Base-by-base conservation (phyloP, 768 basidiomycete species). In the Phaeotremella skinneri region DNA sequence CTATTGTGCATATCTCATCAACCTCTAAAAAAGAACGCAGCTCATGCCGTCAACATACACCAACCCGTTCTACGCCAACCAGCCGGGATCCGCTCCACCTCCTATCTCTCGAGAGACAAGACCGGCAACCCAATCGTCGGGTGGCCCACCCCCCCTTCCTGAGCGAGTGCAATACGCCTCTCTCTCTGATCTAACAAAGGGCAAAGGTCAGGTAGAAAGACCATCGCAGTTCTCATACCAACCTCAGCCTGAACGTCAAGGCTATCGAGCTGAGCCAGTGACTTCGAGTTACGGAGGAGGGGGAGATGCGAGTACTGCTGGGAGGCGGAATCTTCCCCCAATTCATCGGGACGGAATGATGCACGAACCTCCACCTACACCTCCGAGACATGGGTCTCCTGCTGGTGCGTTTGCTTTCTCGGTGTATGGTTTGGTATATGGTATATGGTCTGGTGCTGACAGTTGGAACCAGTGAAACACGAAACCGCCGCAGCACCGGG, bases 271-370 rank as follows among this genome's bases (percentile, higher is more conserved):
- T 25, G 11, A n/a, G n/a, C n/a, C n/a, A n/a, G n/a, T n/a, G n/a
- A n/a, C n/a, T n/a, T n/a, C n/a, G n/a, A n/a, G n/a, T n/a, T n/a
- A n/a, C n/a, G n/a, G n/a, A n/a, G n/a, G n/a, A n/a, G n/a, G n/a
- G n/a, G n/a, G 21, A 7, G 37, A 39, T 9, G 13, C 43, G 7
- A 9, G 13, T 7, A 45, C 57, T 26, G 37, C 20, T 23, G 49
- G 17, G 16, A 64, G 63, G 56, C 37, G 48, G 39, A 54, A 57
- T 54, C 59, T 56, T n/a, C 63, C 63, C 1, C 59, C 56, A n/a
- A 59, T 54, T 2, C 37, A 50, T 39, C 57, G 60, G 47, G 50
- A 61, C 49, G 63, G 63, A 32, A 20, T 45, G 23, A 13, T 13
- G 11, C 13, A 45, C 23, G 63, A 41, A 39, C 17, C 54, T 2